phyloP scores from a whole-genome alignment of 345 rosid species.

The Carallia pectinifolia region DNA sequence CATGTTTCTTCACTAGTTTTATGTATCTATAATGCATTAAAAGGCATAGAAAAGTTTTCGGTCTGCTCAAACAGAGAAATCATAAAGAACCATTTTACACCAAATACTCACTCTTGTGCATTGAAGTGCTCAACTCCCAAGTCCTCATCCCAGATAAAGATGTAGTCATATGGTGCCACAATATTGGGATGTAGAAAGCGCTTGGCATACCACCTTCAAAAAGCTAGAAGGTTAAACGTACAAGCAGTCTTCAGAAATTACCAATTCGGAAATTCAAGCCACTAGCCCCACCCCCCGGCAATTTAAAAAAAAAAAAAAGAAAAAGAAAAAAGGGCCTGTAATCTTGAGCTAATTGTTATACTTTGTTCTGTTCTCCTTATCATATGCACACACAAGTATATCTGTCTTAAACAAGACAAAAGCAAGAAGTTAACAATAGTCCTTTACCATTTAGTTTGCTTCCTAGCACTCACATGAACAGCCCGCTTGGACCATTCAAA shows the following conservation, averaged over 20 bases:
- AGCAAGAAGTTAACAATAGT: neutral
- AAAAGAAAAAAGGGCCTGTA: too few species aligned
- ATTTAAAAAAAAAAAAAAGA: too few species aligned
- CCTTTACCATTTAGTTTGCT: constrained; percentile 92
- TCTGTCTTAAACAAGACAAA: too few species aligned
- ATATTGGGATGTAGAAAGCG: constrained; percentile 98
- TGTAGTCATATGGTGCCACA: constrained; percentile 88
- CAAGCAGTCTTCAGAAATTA: neutral
- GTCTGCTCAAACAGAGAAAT: constrained; percentile 2
- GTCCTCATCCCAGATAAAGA: constrained; percentile 98
- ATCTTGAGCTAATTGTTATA: too few species aligned
- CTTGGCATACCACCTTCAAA: constrained; percentile 98
- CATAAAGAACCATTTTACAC: neutral
- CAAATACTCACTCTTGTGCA: constrained; percentile 75
- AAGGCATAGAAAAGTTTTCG: constrained; percentile 5
- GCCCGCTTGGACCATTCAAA: constrained; percentile 97
- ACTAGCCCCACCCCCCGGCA: neutral
- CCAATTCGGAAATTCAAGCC: neutral
- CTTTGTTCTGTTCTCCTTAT: too few species aligned
- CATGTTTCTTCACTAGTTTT: constrained; percentile 79
- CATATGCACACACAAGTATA: too few species aligned
- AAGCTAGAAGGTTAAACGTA: constrained; percentile 11
- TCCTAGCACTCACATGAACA: constrained; percentile 78
- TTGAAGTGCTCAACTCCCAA: constrained; percentile 89
- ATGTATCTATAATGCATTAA: constrained; percentile 54